Evolutionary conservation across 2,329 filamentous ascomycete species (phyloP).

Genomic region (Daldinia sp.): DNA sequence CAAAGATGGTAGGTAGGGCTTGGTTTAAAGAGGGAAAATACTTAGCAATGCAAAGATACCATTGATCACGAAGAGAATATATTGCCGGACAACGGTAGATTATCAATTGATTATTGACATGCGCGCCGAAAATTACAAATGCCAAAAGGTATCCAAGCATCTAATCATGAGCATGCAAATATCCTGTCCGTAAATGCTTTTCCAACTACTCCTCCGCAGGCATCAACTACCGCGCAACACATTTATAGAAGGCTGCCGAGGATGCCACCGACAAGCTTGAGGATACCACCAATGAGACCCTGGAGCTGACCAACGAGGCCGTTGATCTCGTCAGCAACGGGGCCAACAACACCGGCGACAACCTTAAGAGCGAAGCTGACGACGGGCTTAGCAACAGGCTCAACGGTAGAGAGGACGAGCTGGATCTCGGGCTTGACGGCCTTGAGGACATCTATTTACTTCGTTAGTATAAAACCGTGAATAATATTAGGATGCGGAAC

Average conservation of each 20-base stretch:
- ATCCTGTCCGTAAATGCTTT: conserved; percentile 28
- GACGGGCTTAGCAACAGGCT: conserved; percentile 46
- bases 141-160: conserved; percentile 44
- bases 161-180: conserved; percentile 44
- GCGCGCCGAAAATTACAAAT: conserved; percentile 38
- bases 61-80: too few species aligned
- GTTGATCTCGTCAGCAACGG: conserved; percentile 41
- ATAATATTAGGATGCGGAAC: conserved; percentile 1
- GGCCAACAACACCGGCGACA: conserved; percentile 36
- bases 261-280: conserved; percentile 32
- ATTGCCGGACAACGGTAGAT: background rate
- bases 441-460: conserved; percentile 41
- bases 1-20: too few species aligned
- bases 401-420: conserved; percentile 43
- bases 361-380: conserved; percentile 42
- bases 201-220: conserved; percentile 34
- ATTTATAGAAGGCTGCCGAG: conserved; percentile 38
- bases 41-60: too few species aligned
- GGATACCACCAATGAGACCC: conserved; percentile 35
- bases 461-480: conserved; percentile 27
- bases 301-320: conserved; percentile 39
- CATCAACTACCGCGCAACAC: conserved; percentile 7
- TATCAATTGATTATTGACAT: conserved; percentile 33
- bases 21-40: too few species aligned
- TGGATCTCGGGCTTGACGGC: conserved; percentile 48